These are phyloP conservation scores for Tricholoma bakamatsutake DNA, from an alignment of 768 basidiomycete genomes.

Conservation along the genomic window DNA sequence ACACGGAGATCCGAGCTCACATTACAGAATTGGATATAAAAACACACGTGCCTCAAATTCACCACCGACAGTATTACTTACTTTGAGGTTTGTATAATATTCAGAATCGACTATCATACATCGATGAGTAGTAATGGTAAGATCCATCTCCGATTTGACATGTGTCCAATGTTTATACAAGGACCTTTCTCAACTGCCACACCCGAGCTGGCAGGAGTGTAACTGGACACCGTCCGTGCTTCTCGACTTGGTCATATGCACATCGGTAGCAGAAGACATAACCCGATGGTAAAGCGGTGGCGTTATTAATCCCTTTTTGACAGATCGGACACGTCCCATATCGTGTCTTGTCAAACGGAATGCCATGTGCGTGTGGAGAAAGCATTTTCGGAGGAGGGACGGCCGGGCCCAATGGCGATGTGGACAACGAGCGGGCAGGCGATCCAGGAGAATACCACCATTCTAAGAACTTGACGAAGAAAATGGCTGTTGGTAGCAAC, in stretches of 20 bases:
- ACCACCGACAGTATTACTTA: neutral
- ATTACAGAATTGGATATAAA: neutral
- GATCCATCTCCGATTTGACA: constrained; percentile 20
- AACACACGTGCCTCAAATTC: constrained; percentile 22
- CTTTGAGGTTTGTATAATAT: constrained; percentile 7
- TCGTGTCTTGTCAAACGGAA: constrained; percentile 51
- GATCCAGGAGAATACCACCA: constrained; percentile 99
- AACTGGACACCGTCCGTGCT: constrained; percentile 77
- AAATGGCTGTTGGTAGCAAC: constrained; percentile 83
- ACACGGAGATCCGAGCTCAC: neutral
- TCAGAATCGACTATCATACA: constrained; percentile 9
- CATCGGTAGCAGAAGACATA: constrained; percentile 96
- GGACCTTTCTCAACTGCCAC: constrained; percentile 84
- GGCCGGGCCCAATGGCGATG: constrained; percentile 57
- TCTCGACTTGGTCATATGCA: constrained; percentile 77
- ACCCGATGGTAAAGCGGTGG: constrained; percentile 85
- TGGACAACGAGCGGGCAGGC: constrained; percentile 68
- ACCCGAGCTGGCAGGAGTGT: constrained; percentile 69
- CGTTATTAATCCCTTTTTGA: constrained; percentile 65
- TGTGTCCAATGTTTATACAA: constrained; percentile 53
- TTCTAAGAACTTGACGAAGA: constrained; percentile 94
- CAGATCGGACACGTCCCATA: constrained; percentile 91
- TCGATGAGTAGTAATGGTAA: constrained; percentile 12
- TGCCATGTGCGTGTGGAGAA: constrained; percentile 66
- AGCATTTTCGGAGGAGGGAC: constrained; percentile 76